Base-by-base conservation (phyloP, 306 rosid species). In the Leucaena leucocephala region DNA sequence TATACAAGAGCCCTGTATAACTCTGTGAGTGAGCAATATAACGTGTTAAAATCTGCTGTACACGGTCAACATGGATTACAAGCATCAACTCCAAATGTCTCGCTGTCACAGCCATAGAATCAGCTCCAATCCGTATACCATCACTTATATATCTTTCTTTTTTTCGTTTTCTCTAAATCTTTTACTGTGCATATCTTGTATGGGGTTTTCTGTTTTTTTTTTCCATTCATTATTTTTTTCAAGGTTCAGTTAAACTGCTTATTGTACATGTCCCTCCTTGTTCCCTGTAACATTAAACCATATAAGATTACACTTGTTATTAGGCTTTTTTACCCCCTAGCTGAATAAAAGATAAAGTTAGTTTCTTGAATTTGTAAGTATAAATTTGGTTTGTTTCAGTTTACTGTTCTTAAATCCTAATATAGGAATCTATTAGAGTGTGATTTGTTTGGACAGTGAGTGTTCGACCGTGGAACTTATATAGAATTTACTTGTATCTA, bases 231-330 rank as follows among this genome's bases (percentile, higher is more conserved):
- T 39, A 65, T 55, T 64, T 81, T 27, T 10, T 72, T 46, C 78
- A 85, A 78, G 81, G 76, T 84, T 13, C n/a, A 57, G 72, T 50
- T 75, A 81, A 63, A 57, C 82, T 81, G 85, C 58, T 54, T 79
- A 55, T 43, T 70, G 59, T 61, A 61, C 67, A 33, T 61, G n/a
- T 33, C 67, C 8, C n/a, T 61, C 67, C 16, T 5, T 11, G 40
- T 61, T 61, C 3, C 12, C 6, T 61, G 39, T 75, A 15, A 71
- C 68, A 68, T 72, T 49, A 75, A 45, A 68, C 46, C 81, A n/a
- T 74, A 64, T 27, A 27, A 27, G 27, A 27, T 27, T 27, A 27
- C 27, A 27, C 27, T 27, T 27, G 27, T 0, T 27, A 27, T 27
- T 27, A 0, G 27, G 27, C 27, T 27, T 27, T 27, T 27, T 27